Conservation (phyloP, 805 yeast species). For the Lachancea dasiensis region DNA sequence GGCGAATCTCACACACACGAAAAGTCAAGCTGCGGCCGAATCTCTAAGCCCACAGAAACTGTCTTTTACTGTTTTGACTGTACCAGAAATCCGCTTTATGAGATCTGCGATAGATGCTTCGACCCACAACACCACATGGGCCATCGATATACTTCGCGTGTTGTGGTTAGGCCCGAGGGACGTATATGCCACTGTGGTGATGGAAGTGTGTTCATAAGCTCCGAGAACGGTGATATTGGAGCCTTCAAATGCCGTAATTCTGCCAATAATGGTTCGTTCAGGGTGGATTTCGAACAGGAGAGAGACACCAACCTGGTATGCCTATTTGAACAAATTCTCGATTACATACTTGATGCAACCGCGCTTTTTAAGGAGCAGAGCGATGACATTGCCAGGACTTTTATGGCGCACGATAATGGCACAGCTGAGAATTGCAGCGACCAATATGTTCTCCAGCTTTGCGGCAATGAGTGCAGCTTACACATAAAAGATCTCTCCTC, state of each 20-base stretch:
- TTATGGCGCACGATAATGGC: conserved; percentile 6
- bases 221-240: background rate
- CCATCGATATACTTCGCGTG: conserved; percentile 39
- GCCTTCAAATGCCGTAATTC: conserved; percentile 1
- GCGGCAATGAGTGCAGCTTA: conserved; percentile 23
- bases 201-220: conserved; percentile 20
- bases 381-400: conserved; percentile 6
- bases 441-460: conserved; percentile 25
- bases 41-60: conserved; percentile 25
- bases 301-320: conserved; percentile 10
- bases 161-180: conserved; percentile 28
- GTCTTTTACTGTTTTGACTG: conserved; percentile 32
- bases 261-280: background rate
- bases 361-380: conserved; percentile 11
- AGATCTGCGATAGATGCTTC: conserved; percentile 67
- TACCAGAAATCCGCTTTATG: conserved; percentile 29
- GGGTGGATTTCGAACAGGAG: background rate
- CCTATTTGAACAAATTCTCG: conserved; percentile 20
- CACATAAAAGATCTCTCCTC: conserved; percentile 24
- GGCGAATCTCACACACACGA: background rate
- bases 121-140: conserved; percentile 62
- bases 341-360: conserved; percentile 23
- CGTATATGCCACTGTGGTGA: conserved; percentile 32
- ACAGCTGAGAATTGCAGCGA: conserved; percentile 4
- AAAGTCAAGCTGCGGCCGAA: conserved; percentile 24